phyloP scores from a whole-genome alignment of 108 stramenopile genomes.

The Discostella pseudostelligera region DNA sequence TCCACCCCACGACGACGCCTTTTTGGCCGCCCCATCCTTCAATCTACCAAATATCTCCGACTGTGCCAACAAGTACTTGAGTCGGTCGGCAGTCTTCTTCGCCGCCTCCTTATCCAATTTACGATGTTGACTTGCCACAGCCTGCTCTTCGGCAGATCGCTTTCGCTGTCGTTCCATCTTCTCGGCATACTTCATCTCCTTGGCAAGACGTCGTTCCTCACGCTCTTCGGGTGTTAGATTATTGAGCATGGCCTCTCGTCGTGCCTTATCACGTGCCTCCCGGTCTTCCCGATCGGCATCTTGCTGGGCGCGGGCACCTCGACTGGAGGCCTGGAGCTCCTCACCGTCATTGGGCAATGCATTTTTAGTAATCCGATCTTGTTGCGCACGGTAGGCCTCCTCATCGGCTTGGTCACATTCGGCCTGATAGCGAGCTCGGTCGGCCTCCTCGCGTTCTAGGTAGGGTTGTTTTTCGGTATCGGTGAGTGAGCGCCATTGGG shows the following conservation, averaged over 20 bases:
- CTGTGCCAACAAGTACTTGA: conserved; percentile 95
- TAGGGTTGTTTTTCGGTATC: conserved; percentile 47
- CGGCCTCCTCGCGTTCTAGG: conserved; percentile 57
- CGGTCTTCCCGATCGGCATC: conserved; percentile 55
- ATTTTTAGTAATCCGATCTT: conserved; percentile 55
- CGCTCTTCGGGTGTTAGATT: conserved; percentile 30
- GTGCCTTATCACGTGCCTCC: conserved; percentile 9
- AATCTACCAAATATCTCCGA: conserved; percentile 93
- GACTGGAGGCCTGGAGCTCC: conserved; percentile 25
- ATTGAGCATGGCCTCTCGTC: neutral
- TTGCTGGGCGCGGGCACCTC: conserved; percentile 59
- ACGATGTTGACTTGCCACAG: conserved; percentile 58
- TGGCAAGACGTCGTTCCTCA: conserved; percentile 43
- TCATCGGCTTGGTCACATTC: conserved; percentile 78
- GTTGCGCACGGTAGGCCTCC: conserved; percentile 49
- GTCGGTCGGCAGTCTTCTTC: conserved; percentile 68
- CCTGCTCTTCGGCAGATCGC: conserved; percentile 59
- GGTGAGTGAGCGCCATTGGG: conserved; percentile 70
- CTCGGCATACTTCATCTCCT: conserved; percentile 56
- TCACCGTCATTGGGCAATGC: conserved; percentile 57
- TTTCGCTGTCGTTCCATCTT: conserved; percentile 58
- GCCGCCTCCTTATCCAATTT: conserved; percentile 75
- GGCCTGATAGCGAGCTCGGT: conserved; percentile 64
- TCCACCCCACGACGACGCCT: too few relatives aligned
- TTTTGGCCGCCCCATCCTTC: conserved; percentile 37